Base-by-base conservation (phyloP, 1,284 basidiomycete genomes). In the Trametes sp. region DNA sequence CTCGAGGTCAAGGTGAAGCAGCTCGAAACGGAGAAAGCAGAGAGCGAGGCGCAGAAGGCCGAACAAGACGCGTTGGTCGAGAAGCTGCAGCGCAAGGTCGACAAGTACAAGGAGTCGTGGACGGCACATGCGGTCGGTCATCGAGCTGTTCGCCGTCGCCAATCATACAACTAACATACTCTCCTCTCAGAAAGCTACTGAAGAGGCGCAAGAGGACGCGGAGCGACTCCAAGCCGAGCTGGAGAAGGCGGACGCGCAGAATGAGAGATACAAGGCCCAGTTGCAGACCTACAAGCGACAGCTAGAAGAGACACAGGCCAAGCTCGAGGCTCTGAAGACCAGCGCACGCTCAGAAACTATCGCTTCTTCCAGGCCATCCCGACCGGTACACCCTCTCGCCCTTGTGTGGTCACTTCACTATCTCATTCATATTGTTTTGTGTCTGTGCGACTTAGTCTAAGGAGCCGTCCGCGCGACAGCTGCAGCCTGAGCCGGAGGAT, bases 1-100 rank as follows among this genome's bases (percentile, higher is more conserved):
- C 77, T 90, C 14, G 87, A 92, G 62, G 76, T 84, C 2, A 76
- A 84, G 59, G 76, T 86, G 14, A 77, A 79, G 56, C 81, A 84
- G 44, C 73, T 87, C 5, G 80, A 82, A 66, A 73, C 74, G 23
- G 79, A 81, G 49, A 72, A 75, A 35, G 80, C 81, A 59, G 68
- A 72, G 23, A 44, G 78, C 45, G 76, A 81, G 65, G 61, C 69
- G 61, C 50, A 65, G 49, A 50, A 61, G 42, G 68, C 41, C 50
- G 51, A 64, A 31, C 70, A 72, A 54, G 64, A 69, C 7, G 69
- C 53, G 2, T 55, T 72, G 42, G 60, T 67, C 9, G 70, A 68
- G 36, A 70, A 71, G 48, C 65, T 71, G 19, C 68, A 71, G 51
- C 61, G 69, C 11, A 67, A 71, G 53, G 33, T 73, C 1, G 67